phyloP scores from a whole-genome alignment of 148 eudicot genomes.

The Silene latifolia region DNA sequence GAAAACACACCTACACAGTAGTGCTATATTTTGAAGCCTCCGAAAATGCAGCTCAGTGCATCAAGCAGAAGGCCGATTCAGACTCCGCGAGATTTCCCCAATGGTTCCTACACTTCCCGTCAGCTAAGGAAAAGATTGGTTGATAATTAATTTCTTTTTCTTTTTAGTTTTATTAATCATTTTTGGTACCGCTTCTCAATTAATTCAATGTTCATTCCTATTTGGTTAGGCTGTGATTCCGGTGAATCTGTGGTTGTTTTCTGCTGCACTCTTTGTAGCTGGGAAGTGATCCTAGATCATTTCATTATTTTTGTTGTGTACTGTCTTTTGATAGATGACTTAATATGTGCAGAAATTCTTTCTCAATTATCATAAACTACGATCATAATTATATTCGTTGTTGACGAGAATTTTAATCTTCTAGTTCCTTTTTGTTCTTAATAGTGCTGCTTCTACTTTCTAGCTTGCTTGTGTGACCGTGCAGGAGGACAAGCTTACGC shows the following conservation, averaged over 20 bases:
- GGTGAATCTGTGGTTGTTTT: slow-evolving; percentile 15
- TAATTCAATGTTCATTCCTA: slow-evolving; percentile 23
- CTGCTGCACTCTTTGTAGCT: slow-evolving; percentile 28
- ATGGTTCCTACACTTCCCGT: slow-evolving; percentile 10
- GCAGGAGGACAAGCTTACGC: too few species aligned
- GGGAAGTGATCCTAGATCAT: slow-evolving; percentile 29
- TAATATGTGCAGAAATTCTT: slow-evolving; percentile 57
- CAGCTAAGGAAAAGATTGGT: slow-evolving; percentile 26
- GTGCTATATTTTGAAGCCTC: slow-evolving; percentile 19
- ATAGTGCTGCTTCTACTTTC: neutral
- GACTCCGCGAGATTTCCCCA: slow-evolving; percentile 14
- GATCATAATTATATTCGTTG: neutral
- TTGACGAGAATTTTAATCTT: neutral
- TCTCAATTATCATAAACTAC: slow-evolving; percentile 32
- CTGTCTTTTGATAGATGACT: slow-evolving; percentile 36
- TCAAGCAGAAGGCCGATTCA: slow-evolving; percentile 21
- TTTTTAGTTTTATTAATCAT: slow-evolving; percentile 24
- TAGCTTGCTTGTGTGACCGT: neutral
- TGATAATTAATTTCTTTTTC: slow-evolving; percentile 20
- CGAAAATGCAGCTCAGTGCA: slow-evolving; percentile 22
- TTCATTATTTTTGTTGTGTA: slow-evolving; percentile 38
- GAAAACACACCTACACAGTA: slow-evolving; percentile 26
- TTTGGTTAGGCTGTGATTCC: slow-evolving; percentile 24
- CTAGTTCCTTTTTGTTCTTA: neutral
- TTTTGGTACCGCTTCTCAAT: slow-evolving; percentile 28